Evolutionary conservation across 306 rosid genomes (phyloP).

Genomic region (Hippophae gyantsensis): DNA sequence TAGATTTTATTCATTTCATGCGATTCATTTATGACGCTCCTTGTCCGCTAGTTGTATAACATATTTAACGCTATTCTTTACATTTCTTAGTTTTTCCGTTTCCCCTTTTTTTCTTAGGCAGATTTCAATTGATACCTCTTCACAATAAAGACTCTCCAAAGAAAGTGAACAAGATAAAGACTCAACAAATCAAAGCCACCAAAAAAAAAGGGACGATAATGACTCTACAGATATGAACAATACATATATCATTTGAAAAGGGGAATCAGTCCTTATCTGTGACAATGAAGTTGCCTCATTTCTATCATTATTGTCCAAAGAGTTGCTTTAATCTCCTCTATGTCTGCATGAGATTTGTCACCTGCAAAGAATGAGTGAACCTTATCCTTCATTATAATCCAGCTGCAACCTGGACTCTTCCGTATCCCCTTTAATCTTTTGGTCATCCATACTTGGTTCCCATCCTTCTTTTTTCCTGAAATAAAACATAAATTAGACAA

Average conservation of each 20-base stretch:
- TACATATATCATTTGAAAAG: background rate
- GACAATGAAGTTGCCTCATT: constrained; percentile 23
- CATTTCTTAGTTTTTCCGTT: too few relatives aligned
- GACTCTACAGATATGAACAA: too few relatives aligned
- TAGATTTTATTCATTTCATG: too few relatives aligned
- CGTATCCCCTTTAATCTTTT: constrained; percentile 42
- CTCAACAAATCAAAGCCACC: too few relatives aligned
- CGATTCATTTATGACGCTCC: too few relatives aligned
- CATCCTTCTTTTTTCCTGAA: constrained; percentile 42
- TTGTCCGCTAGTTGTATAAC: too few relatives aligned
- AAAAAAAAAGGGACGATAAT: too few relatives aligned
- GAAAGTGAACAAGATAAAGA: too few relatives aligned
- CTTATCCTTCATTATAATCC: constrained; percentile 44
- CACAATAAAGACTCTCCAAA: too few relatives aligned
- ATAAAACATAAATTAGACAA: constrained; percentile 49
- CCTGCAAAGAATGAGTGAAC: constrained; percentile 57
- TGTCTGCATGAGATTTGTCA: constrained; percentile 33
- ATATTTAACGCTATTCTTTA: too few relatives aligned
- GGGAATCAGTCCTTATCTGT: background rate
- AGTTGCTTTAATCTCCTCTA: constrained; percentile 26
- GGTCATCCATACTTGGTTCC: constrained; percentile 34
- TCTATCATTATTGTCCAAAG: constrained; percentile 28
- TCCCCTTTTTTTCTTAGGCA: too few relatives aligned
- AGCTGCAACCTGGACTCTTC: constrained; percentile 79
- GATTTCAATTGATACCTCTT: too few relatives aligned